These are phyloP conservation scores for Diplogelasinospora grovesii DNA, from an alignment of 495 filamentous ascomycete species.

Conservation along the genomic window DNA sequence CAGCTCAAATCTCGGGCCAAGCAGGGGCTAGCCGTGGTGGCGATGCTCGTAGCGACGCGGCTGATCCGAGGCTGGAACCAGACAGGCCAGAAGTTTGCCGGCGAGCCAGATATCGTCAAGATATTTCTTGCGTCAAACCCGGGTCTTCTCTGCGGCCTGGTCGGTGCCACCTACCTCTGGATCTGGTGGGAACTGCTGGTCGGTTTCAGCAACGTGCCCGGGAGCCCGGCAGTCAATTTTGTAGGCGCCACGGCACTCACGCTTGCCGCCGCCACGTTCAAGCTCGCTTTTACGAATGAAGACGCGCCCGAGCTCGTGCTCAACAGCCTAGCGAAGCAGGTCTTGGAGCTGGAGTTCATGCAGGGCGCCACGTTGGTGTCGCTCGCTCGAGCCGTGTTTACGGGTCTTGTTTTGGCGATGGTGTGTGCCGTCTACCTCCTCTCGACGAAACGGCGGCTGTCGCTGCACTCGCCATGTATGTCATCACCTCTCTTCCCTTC, in stretches of 20 bases:
- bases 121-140: conserved; percentile 56
- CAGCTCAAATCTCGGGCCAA: conserved; percentile 1
- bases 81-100: conserved; percentile 90
- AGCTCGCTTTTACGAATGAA: conserved; percentile 70
- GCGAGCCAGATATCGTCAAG: conserved; percentile 75
- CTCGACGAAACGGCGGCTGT: conserved; percentile 12
- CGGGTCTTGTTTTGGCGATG: conserved; percentile 42
- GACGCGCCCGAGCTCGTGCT: conserved; percentile 85
- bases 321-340: conserved; percentile 37
- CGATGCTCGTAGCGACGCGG: conserved; percentile 48
- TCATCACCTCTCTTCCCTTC: no score
- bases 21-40: conserved; percentile 11
- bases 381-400: conserved; percentile 46
- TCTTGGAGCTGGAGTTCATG: conserved; percentile 38
- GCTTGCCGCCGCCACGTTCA: conserved; percentile 67
- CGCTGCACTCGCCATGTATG: conserved; percentile 1
- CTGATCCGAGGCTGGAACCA: conserved; percentile 83
- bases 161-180: conserved; percentile 59
- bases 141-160: conserved; percentile 64
- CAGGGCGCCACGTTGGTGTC: conserved; percentile 41
- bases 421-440: conserved; percentile 29
- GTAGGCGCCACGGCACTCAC: conserved; percentile 31
- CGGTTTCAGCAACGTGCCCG: conserved; percentile 28
- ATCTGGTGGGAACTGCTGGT: conserved; percentile 28
- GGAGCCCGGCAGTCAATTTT: conserved; percentile 16